Evolutionary conservation across 2,329 filamentous ascomycete species (phyloP), one percentile per base, ranked within the genome.

Genomic region (Monosporascus sp.): DNA sequence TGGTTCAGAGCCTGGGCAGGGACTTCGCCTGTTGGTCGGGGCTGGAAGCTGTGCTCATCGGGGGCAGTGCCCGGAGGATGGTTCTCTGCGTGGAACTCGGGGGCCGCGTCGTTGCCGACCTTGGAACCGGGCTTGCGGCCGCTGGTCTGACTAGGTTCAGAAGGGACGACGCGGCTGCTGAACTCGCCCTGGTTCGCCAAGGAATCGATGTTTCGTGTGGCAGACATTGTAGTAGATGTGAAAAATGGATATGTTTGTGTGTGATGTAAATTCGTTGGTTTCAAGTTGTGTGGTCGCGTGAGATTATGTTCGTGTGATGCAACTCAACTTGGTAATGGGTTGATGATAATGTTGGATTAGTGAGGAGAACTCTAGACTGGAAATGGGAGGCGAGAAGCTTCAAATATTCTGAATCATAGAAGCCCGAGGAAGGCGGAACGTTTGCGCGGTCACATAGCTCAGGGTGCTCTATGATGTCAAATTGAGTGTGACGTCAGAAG

Each of bases 61-160:
- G 87, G 87, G 0, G 87, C 86, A 3, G 81, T 80, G 54, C 87
- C 87, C 0, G 85, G 70, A 0, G 84, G 77, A 37, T 83, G 70
- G 1, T 76, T 78, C 66, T 90, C 59, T 24, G 81, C 79, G 61
- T 79, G 73, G 73, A 88, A 90, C 63, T 88, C 85, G 20, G 82
- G 82, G 14, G 70, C 64, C 24, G 72, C 71, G 50, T 86, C 83
- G 59, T 83, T 81, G 62, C 80, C 80, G 53, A 82, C 77, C 55
- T 81, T 77, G 60, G 77, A 73, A 50, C 86, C 86, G 3, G 80
- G 78, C 64, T 83, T 75, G 68, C 90, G 86, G 20, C 82, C 81
- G 48, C 75, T 72, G 34, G 70, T 78, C 27, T 74, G 77, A 45
- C 82, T 61, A 15, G 82, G 83, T 59, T 80, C 74, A 4, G 77